These are phyloP conservation scores for Penicillium hesseltinei DNA, from an alignment of 2,329 filamentous ascomycete species.

Conservation along the genomic window DNA sequence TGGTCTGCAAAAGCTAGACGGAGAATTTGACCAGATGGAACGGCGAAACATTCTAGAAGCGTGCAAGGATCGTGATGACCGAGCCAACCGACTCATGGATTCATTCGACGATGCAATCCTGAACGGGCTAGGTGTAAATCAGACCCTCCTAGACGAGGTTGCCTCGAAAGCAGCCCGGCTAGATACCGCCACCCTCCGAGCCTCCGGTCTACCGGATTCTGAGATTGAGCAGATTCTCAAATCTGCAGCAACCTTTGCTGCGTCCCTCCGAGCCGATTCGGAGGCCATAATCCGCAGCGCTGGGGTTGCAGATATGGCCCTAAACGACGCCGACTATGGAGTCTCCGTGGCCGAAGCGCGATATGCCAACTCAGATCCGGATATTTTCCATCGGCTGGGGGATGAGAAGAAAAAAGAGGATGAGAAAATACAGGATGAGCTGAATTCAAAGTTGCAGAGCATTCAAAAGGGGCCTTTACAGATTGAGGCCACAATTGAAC, in stretches of 20 bases:
- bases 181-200: constrained; percentile 33
- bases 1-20: constrained; percentile 50
- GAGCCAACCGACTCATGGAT: constrained; percentile 52
- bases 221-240: constrained; percentile 41
- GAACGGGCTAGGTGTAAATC: constrained; percentile 52
- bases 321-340: constrained; percentile 54
- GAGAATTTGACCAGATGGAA: constrained; percentile 52
- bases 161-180: constrained; percentile 43
- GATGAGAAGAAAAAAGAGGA: constrained; percentile 52
- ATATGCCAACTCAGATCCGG: constrained; percentile 44
- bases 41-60: constrained; percentile 51
- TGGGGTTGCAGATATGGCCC: constrained; percentile 48
- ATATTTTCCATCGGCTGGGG: constrained; percentile 44
- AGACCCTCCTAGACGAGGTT: constrained; percentile 51
- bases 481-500: constrained; percentile 38
- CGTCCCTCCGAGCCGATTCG: constrained; percentile 44
- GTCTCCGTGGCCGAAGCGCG: constrained; percentile 55
- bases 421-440: constrained; percentile 44
- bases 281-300: constrained; percentile 49
- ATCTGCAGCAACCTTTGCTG: constrained; percentile 38
- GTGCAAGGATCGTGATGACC: constrained; percentile 49
- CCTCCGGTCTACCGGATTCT: constrained; percentile 34
- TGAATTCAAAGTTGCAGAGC: constrained; percentile 42
- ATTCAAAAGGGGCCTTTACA: constrained; percentile 41
- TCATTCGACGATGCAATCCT: constrained; percentile 52